phyloP scores from a whole-genome alignment of 768 basidiomycete species.

The Mycena albidolilacea region DNA sequence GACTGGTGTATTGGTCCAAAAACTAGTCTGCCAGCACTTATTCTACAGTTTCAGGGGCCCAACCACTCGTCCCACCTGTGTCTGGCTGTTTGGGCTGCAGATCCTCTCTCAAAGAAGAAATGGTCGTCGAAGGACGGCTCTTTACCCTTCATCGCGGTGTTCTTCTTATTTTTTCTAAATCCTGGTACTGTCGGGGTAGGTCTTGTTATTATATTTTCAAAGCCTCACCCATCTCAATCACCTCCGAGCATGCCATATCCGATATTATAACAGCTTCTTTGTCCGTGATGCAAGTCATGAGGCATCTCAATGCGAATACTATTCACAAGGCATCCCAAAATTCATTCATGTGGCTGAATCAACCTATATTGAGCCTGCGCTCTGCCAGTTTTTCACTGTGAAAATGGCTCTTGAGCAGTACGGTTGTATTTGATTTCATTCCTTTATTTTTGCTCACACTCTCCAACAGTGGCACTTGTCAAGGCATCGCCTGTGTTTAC shows the following conservation, averaged over 20 bases:
- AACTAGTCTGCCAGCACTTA: neutral
- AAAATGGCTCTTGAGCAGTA: conserved; percentile 18
- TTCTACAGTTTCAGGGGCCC: neutral
- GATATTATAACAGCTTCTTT: conserved; percentile 24
- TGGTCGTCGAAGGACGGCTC: neutral
- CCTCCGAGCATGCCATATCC: conserved; percentile 16
- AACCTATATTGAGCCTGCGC: neutral
- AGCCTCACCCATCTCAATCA: neutral
- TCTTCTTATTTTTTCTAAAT: conserved; percentile 18
- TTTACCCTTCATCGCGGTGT: conserved; percentile 22
- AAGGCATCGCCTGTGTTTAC: conserved; percentile 13
- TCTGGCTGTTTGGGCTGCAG: neutral
- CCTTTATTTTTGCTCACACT: neutral
- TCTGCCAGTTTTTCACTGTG: neutral
- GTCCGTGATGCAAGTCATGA: neutral
- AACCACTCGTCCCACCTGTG: neutral
- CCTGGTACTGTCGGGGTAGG: conserved; percentile 11
- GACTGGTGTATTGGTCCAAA: neutral
- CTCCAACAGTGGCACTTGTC: neutral
- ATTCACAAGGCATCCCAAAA: neutral
- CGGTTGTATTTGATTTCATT: neutral
- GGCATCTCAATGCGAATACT: neutral
- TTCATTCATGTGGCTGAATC: conserved; percentile 6
- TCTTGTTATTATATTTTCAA: neutral
- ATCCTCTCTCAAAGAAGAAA: neutral